A percentile compares a stretch with the other conserved stretches of the same genome.
Conservation (phyloP, 2,329 filamentous ascomycete species). For the Botrytis sinoallii region DNA sequence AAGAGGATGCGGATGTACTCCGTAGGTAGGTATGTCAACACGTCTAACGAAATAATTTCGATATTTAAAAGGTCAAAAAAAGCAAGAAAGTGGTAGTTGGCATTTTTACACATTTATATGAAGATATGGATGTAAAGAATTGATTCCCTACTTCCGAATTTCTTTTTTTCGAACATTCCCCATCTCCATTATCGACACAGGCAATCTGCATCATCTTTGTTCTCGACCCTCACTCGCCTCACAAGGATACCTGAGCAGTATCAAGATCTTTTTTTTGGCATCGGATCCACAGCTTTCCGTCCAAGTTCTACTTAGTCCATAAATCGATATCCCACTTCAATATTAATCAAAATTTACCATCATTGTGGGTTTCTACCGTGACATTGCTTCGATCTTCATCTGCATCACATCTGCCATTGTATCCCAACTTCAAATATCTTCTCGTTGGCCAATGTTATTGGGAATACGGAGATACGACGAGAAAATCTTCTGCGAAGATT, state of each 20-base stretch:
- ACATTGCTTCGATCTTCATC: neutral
- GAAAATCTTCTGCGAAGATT: slow-evolving; percentile 30
- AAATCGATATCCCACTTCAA: neutral
- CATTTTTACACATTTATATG: neutral
- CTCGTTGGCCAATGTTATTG: slow-evolving; percentile 29
- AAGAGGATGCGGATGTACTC: neutral
- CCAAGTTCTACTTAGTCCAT: neutral
- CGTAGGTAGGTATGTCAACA: neutral
- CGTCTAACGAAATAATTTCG: neutral
- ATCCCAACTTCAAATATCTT: neutral
- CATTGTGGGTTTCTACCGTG: neutral
- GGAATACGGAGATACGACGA: slow-evolving; percentile 20
- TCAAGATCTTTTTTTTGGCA: slow-evolving; percentile 12
- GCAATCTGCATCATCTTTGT: neutral
- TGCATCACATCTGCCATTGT: neutral
- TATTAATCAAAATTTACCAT: neutral
- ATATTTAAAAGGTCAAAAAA: neutral
- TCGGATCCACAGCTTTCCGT: slow-evolving; percentile 12
- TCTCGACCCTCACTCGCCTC: neutral
- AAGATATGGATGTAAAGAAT: neutral
- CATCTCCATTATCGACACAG: neutral
- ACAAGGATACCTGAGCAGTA: slow-evolving; percentile 6
- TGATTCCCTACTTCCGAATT: neutral
- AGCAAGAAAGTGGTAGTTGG: neutral
- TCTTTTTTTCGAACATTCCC: neutral